Evolutionary conservation across 345 rosid species (phyloP), one percentile per base, ranked within the genome.

Genomic region (Pistacia vera): DNA sequence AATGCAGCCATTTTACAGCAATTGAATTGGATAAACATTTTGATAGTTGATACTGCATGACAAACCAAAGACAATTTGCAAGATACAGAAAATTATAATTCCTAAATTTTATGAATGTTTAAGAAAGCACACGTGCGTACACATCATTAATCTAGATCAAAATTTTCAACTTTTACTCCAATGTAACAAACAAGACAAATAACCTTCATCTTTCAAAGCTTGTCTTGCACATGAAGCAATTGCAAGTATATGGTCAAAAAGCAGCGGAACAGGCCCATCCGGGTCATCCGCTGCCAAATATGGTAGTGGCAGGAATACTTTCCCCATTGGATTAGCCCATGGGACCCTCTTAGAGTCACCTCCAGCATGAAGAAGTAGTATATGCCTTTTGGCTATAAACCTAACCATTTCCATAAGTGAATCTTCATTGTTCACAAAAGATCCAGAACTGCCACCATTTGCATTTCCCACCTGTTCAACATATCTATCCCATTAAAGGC

Each of bases 301-400:
- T 12, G 99, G 99, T 66, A 96, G 97, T 7, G 99, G 99, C 36
- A 93, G 82, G 87, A 93, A 96, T 20, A 93, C 95, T 81, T 96
- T 96, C 59, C 97, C 99, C 99, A 96, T 93, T 69, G 98, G 99
- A 75, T 96, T 96, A 7, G 98, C 98, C 99, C 98, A 96, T 0
- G 99, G 98, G 4, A 96, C 97, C 76, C 99, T 87, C 87, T 96
- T 96, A 68, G 99, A 96, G 85, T 96, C 98, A 71, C 99, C 99
- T 76, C 99, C 99, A 77, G 99, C 99, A 87, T 93, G 99, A 85
- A 93, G 97, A 88, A 96, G 79, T 65, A 96, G 79, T 66, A 96
- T 89, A 85, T 93, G 97, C 82, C 88, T 93, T 66, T 84, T 84
- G 78, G 87, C 85, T 75, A 95, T 41, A 69, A 87, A 83, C 54